Percentiles rank a stretch among this genome's conserved stretches.
These are phyloP conservation scores for Aeminium ludgeri DNA, from an alignment of 495 filamentous ascomycete genomes.

Conservation along the genomic window DNA sequence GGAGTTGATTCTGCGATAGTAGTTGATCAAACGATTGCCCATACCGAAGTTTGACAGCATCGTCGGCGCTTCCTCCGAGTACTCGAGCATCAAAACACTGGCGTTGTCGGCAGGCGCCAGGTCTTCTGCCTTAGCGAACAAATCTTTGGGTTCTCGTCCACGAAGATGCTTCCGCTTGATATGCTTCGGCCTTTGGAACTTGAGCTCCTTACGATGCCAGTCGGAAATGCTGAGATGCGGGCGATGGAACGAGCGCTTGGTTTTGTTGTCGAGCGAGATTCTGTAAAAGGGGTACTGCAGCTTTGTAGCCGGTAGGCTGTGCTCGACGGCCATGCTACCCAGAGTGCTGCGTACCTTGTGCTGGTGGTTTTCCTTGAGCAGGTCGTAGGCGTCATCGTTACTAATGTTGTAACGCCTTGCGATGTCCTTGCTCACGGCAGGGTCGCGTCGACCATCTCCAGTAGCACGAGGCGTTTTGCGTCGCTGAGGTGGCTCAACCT, in stretches of 20 bases:
- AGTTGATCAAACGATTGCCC: slow-evolving; percentile 88
- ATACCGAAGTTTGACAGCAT: slow-evolving; percentile 93
- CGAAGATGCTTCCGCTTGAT: slow-evolving; percentile 69
- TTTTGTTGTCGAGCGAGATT: slow-evolving; percentile 57
- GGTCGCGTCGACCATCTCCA: slow-evolving; percentile 34
- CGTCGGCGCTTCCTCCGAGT: slow-evolving; percentile 82
- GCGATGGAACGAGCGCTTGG: slow-evolving; percentile 83
- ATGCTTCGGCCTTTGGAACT: slow-evolving; percentile 41
- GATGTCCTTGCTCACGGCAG: slow-evolving; percentile 41
- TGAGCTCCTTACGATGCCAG: slow-evolving; percentile 27
- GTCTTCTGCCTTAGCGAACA: slow-evolving; percentile 59
- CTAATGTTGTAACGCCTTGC: slow-evolving; percentile 81
- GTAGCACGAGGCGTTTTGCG: slow-evolving; percentile 23
- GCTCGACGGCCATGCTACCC: slow-evolving; percentile 70
- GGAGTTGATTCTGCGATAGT: slow-evolving; percentile 73
- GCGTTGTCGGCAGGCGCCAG: slow-evolving; percentile 79
- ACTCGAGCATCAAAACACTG: slow-evolving; percentile 71
- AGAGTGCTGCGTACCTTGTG: slow-evolving; percentile 86
- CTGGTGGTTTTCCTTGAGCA: slow-evolving; percentile 89
- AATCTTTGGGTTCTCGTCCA: slow-evolving; percentile 52
- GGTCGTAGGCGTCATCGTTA: slow-evolving; percentile 87
- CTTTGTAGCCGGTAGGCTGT: slow-evolving; percentile 75
- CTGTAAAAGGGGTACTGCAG: slow-evolving; percentile 90
- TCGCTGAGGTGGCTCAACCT: slow-evolving; percentile 27
- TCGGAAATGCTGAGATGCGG: slow-evolving; percentile 46